These are phyloP conservation scores for Exophiala sideris DNA, from an alignment of 2,329 filamentous ascomycete genomes.

Conservation along the genomic window DNA sequence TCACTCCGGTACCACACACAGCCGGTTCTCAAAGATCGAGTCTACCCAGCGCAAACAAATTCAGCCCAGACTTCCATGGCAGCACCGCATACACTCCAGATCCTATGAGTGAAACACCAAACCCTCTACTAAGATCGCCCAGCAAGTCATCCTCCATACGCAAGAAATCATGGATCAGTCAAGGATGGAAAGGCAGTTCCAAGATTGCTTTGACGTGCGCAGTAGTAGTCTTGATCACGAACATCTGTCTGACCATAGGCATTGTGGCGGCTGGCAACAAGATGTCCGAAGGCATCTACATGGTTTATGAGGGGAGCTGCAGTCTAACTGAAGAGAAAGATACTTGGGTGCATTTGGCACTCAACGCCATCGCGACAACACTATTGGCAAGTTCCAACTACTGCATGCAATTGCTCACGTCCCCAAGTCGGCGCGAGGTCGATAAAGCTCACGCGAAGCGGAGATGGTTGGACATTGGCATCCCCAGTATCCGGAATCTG, in stretches of 20 bases:
- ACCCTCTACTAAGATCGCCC: slow-evolving; percentile 9
- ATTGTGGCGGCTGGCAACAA: slow-evolving; percentile 13
- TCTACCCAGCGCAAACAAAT: slow-evolving; percentile 15
- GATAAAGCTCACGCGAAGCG: slow-evolving; percentile 44
- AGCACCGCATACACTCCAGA: slow-evolving; percentile 23
- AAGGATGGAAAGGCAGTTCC: slow-evolving; percentile 25
- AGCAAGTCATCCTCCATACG: slow-evolving; percentile 5
- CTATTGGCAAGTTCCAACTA: slow-evolving; percentile 50
- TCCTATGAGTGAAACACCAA: slow-evolving; percentile 14
- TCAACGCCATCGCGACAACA: slow-evolving; percentile 48
- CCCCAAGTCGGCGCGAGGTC: slow-evolving; percentile 50
- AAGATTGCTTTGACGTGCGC: slow-evolving; percentile 23
- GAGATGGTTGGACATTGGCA: slow-evolving; percentile 34
- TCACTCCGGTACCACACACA: slow-evolving; percentile 19
- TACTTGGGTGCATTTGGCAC: slow-evolving; percentile 41
- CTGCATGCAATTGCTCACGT: slow-evolving; percentile 51
- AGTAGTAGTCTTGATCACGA: slow-evolving; percentile 19
- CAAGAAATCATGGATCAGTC: slow-evolving; percentile 15
- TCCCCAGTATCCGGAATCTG: slow-evolving; percentile 32
- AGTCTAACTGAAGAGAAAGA: slow-evolving; percentile 18
- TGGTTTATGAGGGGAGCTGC: slow-evolving; percentile 25
- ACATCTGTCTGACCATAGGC: slow-evolving; percentile 22
- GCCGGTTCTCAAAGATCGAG: slow-evolving; percentile 13
- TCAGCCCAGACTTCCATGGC: slow-evolving; percentile 23
- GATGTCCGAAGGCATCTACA: slow-evolving; percentile 19